Percentiles rank a stretch among this genome's conserved stretches.
These are phyloP conservation scores for Pseudofabraea citricarpa DNA, from an alignment of 2,329 filamentous ascomycete species.

Conservation along the genomic window DNA sequence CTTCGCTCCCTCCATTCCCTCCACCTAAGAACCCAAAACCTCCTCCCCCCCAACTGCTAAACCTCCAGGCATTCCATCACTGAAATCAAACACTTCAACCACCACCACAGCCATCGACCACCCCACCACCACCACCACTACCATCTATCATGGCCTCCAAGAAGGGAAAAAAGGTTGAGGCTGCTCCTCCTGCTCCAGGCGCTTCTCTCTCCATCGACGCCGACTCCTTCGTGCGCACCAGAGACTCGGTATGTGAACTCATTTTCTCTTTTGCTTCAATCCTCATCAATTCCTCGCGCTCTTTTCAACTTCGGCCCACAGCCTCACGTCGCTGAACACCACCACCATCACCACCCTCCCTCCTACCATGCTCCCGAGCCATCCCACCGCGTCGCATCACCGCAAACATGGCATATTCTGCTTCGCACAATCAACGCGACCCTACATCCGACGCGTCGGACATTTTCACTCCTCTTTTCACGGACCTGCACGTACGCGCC, in stretches of 20 bases:
- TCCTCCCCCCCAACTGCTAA: too few species aligned
- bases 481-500: constrained; percentile 18
- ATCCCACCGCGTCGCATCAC: constrained; percentile 8
- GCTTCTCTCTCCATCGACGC: constrained; percentile 49
- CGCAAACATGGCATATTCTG: constrained; percentile 17
- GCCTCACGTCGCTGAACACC: constrained; percentile 3
- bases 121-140: too few species aligned
- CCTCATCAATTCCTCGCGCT: too few species aligned
- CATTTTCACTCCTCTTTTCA: constrained; percentile 7
- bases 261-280: constrained; percentile 8
- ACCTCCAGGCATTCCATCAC: too few species aligned
- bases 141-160: too few species aligned
- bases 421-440: constrained; percentile 16
- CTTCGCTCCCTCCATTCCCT: too few species aligned
- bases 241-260: constrained; percentile 69
- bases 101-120: too few species aligned
- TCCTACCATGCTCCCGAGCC: constrained; percentile 1
- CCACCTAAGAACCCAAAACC: too few species aligned
- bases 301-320: too few species aligned
- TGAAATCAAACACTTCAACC: too few species aligned
- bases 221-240: constrained; percentile 73
- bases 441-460: constrained; percentile 11
- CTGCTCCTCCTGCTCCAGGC: constrained; percentile 6
- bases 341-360: constrained; percentile 5
- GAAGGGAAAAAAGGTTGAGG: background rate